Evolutionary conservation across 306 rosid genomes (phyloP).

Genomic region (Psophocarpus tetragonolobus): DNA sequence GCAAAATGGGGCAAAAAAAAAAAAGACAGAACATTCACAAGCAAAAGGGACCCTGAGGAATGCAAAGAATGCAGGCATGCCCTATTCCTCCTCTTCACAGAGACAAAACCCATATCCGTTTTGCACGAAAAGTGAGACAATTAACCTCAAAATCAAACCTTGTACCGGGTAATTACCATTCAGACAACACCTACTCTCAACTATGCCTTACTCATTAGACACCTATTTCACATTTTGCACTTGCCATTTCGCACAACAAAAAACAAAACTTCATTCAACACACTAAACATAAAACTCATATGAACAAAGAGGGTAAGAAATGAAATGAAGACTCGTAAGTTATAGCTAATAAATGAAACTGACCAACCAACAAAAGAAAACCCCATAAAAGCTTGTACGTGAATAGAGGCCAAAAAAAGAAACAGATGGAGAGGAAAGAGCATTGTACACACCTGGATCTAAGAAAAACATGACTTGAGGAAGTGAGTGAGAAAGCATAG

Average conservation of each 20-base stretch:
- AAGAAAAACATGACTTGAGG: conserved; percentile 28
- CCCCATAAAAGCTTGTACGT: conserved; percentile 28
- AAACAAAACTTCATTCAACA: conserved; percentile 9
- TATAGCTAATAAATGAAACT: not conserved
- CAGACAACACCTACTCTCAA: conserved; percentile 1
- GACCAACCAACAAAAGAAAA: conserved; percentile 6
- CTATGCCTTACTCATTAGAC: conserved; percentile 15
- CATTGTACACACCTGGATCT: conserved; percentile 72
- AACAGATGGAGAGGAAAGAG: conserved; percentile 20
- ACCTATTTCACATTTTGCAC: conserved; percentile 21
- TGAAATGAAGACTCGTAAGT: not conserved
- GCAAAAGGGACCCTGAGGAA: not conserved
- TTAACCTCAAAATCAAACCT: conserved; percentile 36
- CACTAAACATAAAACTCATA: not conserved
- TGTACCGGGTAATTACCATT: not conserved
- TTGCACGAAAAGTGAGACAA: not conserved
- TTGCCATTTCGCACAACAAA: not conserved
- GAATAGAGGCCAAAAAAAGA: conserved; percentile 8
- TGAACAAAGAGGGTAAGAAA: not conserved
- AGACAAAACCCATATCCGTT: conserved; percentile 29
- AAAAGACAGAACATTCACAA: conserved; percentile 16
- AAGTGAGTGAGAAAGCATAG: not conserved
- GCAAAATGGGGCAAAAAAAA: not conserved
- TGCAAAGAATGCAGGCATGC: conserved; percentile 6
- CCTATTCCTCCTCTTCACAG: not conserved